A percentile compares a stretch with the other conserved stretches of the same genome.
phyloP scores from a whole-genome alignment of 2,329 filamentous ascomycete genomes.

The Arthrobotrys iridis region DNA sequence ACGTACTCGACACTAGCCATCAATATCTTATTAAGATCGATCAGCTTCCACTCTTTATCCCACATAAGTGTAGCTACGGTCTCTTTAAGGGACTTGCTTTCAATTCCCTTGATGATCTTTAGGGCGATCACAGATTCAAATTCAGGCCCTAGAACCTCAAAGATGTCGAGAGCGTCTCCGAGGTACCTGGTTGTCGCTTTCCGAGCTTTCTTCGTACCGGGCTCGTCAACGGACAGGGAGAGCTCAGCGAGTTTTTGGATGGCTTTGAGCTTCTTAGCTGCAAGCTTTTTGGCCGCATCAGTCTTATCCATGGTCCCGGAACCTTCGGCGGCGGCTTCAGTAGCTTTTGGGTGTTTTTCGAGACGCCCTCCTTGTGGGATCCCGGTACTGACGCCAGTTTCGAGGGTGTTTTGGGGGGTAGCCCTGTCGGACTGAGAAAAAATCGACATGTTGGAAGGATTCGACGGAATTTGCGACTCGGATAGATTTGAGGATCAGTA shows the following conservation, averaged over 20 bases:
- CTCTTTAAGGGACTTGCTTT: not conserved
- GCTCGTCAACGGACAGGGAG: not conserved
- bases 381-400: not conserved
- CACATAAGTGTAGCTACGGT: not conserved
- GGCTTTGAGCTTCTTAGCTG: not conserved
- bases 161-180: not conserved
- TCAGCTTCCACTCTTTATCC: not conserved
- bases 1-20: not conserved
- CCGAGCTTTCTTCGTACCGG: not conserved
- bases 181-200: not conserved
- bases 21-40: not conserved
- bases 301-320: no score
- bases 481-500: not conserved
- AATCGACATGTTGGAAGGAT: not conserved
- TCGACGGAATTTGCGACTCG: not conserved
- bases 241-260: conserved; percentile 3
- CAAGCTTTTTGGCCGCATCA: not conserved
- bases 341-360: not conserved
- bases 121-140: not conserved
- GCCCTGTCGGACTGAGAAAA: not conserved
- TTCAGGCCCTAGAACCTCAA: not conserved
- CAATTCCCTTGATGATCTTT: conserved; percentile 1
- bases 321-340: not conserved
- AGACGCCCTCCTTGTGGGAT: not conserved
- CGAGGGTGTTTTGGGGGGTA: not conserved